Base-by-base conservation (phyloP, 1,284 basidiomycete genomes). In the Volvariella volvacea region DNA sequence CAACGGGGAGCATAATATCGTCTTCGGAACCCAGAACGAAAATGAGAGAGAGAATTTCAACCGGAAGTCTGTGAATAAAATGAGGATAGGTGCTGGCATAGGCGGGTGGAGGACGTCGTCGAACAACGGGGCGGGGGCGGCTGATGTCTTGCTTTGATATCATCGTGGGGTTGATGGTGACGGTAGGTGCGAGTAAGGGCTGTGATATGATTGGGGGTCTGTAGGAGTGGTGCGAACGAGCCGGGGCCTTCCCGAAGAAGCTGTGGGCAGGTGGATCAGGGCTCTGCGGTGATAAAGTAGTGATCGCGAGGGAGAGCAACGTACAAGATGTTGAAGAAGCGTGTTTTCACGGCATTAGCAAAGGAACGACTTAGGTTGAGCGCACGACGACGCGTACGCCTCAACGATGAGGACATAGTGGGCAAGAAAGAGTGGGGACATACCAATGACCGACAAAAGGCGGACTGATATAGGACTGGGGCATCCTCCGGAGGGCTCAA, bases 21-120 rank as follows among this genome's bases (percentile, higher is more conserved):
- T 73, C 67, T 47, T 76, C 61, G 14, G 77, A 66, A n/a, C 76
- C 83, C 14, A 80, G 61, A 22, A 73, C 55, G 53, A 86, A 83
- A 40, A 84, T 71, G 49, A 74, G 70, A 31, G 74, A 67, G 32
- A 86, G 67, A 21, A 86, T 58, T 56, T 86, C 83, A 25, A 66
- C 62, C 4, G 83, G 82, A 39, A 85, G 68, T 21, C 57, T 56
- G 44, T 69, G 68, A 42, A 83, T 76, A 47, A 71, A 70, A 53
- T 53, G 50, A 28, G 25, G 25, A 12, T 28, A 6, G 15, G 41
- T 20, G 38, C 38, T 49, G 37, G 42, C 43, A 37, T 52, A 56
- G 3, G 40, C 42, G 6, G 50, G 50, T n/a, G 50, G 44, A 20
- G 42, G 52, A 22, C 39, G 46, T 33, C 57, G 55, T 47, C 58